Conservation (phyloP, 768 basidiomycete genomes). For the Pilatotrama ljubarskyi region DNA sequence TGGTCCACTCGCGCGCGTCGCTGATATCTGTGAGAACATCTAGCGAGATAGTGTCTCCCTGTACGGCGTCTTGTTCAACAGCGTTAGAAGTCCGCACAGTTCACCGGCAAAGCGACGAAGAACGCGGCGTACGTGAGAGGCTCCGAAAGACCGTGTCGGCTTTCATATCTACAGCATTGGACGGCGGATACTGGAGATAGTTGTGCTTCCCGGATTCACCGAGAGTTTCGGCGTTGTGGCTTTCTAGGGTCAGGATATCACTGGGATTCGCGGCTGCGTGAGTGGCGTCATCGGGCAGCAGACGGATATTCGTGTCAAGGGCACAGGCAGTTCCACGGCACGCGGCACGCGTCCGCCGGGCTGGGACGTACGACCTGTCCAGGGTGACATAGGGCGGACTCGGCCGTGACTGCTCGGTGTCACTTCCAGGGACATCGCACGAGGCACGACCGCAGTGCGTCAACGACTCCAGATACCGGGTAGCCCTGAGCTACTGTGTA, state of each 20-base stretch:
- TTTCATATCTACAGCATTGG: slow-evolving; percentile 58
- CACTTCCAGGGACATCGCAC: slow-evolving; percentile 15
- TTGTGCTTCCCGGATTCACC: slow-evolving; percentile 35
- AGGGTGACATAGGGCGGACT: slow-evolving; percentile 20
- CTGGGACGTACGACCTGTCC: slow-evolving; percentile 4
- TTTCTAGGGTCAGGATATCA: slow-evolving; percentile 47
- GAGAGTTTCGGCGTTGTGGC: slow-evolving; percentile 34
- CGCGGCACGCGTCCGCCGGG: slow-evolving; percentile 20
- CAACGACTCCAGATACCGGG: slow-evolving; percentile 34
- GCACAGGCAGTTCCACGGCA: slow-evolving; percentile 39
- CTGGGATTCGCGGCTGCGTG: slow-evolving; percentile 29
- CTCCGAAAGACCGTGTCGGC: slow-evolving; percentile 52
- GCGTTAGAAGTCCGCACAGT: neutral
- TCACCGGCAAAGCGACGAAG: neutral
- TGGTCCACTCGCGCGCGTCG: slow-evolving; percentile 17
- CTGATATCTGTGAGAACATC: slow-evolving; percentile 37
- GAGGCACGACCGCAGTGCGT: slow-evolving; percentile 19
- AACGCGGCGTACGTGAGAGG: slow-evolving; percentile 39
- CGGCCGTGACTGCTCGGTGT: slow-evolving; percentile 4
- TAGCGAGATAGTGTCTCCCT: slow-evolving; percentile 41
- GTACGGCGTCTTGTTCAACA: slow-evolving; percentile 24
- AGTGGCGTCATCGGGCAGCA: slow-evolving; percentile 39
- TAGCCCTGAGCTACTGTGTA: slow-evolving; percentile 45
- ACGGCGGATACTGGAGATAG: slow-evolving; percentile 49
- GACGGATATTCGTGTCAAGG: slow-evolving; percentile 51